A percentile compares a stretch with the other conserved stretches of the same genome.
Evolutionary conservation across 305 asterid species (phyloP).

Genomic region (Solanum hybrid): DNA sequence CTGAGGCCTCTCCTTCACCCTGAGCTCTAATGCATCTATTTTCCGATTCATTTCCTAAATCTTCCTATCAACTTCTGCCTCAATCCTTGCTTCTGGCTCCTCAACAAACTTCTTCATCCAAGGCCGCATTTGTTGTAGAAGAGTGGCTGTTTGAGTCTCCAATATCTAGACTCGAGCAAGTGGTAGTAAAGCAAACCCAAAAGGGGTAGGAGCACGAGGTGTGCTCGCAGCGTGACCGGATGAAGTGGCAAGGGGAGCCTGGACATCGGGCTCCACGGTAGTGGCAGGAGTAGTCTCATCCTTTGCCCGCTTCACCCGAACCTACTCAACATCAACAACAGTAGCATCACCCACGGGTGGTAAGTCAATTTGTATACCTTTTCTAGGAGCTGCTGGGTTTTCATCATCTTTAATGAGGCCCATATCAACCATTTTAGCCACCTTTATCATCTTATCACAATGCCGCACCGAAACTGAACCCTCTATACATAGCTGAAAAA

Average conservation of each 20-base stretch:
- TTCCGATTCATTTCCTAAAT: not conserved
- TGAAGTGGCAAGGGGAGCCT: not conserved
- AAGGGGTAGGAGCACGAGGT: not conserved
- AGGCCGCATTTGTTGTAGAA: not conserved
- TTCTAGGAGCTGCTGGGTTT: not conserved
- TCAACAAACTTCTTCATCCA: not conserved
- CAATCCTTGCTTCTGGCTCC: not conserved
- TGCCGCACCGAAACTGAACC: not conserved
- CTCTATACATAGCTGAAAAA: not conserved
- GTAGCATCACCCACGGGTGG: not conserved
- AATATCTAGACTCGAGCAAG: not conserved
- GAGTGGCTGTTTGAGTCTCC: not conserved
- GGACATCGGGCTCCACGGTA: not conserved
- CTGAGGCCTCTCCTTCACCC: not conserved
- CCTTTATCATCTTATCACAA: not conserved
- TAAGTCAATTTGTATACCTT: not conserved
- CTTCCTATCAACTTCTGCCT: not conserved
- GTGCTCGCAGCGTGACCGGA: not conserved
- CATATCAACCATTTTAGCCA: too few species aligned
- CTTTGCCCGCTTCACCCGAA: not conserved
- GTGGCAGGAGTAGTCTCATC: not conserved
- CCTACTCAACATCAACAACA: not conserved
- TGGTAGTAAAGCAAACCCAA: not conserved
- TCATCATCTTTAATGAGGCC: not conserved
- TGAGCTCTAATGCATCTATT: not conserved